Base-by-base conservation (phyloP, 495 filamentous ascomycete species). In the Cryomyces antarcticus region DNA sequence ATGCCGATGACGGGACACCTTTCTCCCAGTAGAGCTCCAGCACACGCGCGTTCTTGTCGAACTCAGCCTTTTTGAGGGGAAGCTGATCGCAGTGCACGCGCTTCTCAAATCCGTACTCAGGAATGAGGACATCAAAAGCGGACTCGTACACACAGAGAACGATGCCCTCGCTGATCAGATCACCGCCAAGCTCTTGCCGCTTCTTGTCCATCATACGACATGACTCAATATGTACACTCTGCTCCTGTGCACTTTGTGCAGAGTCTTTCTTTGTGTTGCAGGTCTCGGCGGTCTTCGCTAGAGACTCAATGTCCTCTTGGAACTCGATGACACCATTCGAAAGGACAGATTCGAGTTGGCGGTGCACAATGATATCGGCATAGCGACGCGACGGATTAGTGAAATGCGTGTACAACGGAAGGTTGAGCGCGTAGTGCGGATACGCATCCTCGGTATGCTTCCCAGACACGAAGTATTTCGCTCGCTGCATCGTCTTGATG, bases 211-310 rank as follows among this genome's bases (percentile, higher is more conserved):
- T 93, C 39, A 73, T 76, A 45, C 89, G 77, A 70, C 89, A 97
- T 2, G 86, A 82, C 55, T 96, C 92, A 52, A 97, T 96, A 61
- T 97, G 89, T 48, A 97, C 83, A 57, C 89, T 96, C 64, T 97
- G 89, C 58, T 97, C 89, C 55, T 96, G 89, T 7, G 89, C 89
- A 52, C 82, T 87, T 62, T 92, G 88, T 0, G 92, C 88, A 4
- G 89, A 96, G 54, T 97, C 89, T 59, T 97, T 97, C 75, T 96
- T 97, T 54, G 80, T 93, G 62, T 96, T 97, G 70, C 86, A 93
- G 46, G 82, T 76, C 58, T 97, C 89, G 13, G 87, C 83, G 39
- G 80, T 93, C 72, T 97, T 97, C 52, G 71, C 76, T 29, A 97
- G 63, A 38, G 71, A 77, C 52, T 97, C 89, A 38, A 83, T 57